A percentile compares a stretch with the other conserved stretches of the same genome.
Evolutionary conservation across 192 early-diverging fungal species (phyloP).

Genomic region (Ambispora gerdemannii): DNA sequence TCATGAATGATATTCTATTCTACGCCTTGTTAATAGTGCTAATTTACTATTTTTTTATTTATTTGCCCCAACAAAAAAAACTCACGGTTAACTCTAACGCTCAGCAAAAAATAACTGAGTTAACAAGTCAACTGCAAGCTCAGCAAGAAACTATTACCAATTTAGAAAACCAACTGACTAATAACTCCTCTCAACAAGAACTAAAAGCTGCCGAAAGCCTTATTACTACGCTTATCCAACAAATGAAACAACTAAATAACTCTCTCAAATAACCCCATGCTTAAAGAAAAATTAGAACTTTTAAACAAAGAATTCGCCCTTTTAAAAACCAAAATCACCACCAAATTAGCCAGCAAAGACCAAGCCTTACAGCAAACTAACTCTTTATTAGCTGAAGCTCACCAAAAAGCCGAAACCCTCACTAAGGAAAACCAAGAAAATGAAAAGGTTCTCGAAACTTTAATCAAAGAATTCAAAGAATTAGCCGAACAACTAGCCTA

Average conservation of each 20-base stretch:
- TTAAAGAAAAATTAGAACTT: conserved; percentile 18
- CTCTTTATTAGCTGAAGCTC: not conserved
- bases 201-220: too few species aligned
- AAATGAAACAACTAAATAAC: not conserved
- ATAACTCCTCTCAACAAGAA: too few species aligned
- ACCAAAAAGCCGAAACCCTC: not conserved
- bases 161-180: too few species aligned
- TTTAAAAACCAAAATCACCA: not conserved
- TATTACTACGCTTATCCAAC: too few species aligned
- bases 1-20: too few species aligned
- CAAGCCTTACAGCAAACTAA: not conserved
- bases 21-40: too few species aligned
- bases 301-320: not conserved
- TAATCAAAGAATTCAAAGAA: conserved; percentile 17
- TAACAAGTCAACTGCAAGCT: too few species aligned
- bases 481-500: not conserved
- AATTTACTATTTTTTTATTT: too few species aligned
- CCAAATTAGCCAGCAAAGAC: not conserved
- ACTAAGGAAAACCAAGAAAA: conserved; percentile 16
- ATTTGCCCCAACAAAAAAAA: too few species aligned
- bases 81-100: too few species aligned
- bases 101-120: too few species aligned
- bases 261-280: not conserved
- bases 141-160: too few species aligned
- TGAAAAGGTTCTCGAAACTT: conserved; percentile 8